Conservation (phyloP, 1,139 yeast genomes). For the Saccharomyces hybrid region DNA sequence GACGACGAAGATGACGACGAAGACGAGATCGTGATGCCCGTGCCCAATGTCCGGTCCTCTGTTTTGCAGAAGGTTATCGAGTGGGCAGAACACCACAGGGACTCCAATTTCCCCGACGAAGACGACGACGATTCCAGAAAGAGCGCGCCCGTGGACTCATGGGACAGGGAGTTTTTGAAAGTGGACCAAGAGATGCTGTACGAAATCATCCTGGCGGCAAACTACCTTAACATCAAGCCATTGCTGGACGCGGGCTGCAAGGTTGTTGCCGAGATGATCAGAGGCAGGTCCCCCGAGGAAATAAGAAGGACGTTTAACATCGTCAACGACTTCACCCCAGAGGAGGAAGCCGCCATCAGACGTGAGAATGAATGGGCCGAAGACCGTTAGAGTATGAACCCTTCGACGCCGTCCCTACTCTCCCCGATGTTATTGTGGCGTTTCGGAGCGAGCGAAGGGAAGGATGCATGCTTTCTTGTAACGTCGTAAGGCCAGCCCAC, state of each 20-base stretch:
- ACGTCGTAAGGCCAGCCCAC: background rate
- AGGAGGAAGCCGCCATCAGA: conserved; percentile 95
- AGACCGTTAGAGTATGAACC: conserved; percentile 52
- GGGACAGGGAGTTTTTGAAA: conserved; percentile 93
- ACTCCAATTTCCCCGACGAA: conserved; percentile 68
- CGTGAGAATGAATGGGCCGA: conserved; percentile 99
- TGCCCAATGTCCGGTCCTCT: conserved; percentile 80
- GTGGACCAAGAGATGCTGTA: conserved; percentile 98
- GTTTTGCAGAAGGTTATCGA: conserved; percentile 88
- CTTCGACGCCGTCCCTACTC: background rate
- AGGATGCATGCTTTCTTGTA: background rate
- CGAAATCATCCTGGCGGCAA: conserved; percentile 92
- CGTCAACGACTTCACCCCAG: conserved; percentile 93
- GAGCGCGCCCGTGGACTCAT: conserved; percentile 80
- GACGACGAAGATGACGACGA: conserved; percentile 49
- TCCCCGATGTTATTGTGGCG: background rate
- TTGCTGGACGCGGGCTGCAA: conserved; percentile 93
- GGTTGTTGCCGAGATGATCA: conserved; percentile 96
- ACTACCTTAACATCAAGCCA: conserved; percentile 88
- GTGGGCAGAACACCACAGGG: conserved; percentile 96
- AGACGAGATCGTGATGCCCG: conserved; percentile 73
- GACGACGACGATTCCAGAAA: conserved; percentile 79
- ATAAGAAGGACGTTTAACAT: conserved; percentile 93
- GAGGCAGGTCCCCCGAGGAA: conserved; percentile 93
- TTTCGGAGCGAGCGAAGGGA: background rate